Evolutionary conservation across 768 basidiomycete species (phyloP).

Genomic region (Holtermanniella nyarrowii): DNA sequence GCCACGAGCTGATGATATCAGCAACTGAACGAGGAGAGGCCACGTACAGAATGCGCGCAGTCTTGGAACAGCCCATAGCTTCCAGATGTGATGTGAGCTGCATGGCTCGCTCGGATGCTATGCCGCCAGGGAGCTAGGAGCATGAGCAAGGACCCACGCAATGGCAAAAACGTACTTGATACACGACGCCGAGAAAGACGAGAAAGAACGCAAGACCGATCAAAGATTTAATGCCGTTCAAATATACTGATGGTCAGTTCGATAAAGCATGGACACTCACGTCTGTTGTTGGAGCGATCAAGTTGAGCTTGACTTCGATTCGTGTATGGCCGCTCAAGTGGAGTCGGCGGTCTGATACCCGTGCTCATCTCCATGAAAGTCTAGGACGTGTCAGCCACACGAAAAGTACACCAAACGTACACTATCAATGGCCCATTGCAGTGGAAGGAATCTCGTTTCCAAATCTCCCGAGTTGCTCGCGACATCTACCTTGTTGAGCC

Average conservation of each 20-base stretch:
- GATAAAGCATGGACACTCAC: conserved; percentile 41
- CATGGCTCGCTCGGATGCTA: conserved; percentile 56
- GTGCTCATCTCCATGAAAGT: conserved; percentile 63
- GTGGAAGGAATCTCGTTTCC: conserved; percentile 56
- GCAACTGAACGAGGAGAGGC: not conserved
- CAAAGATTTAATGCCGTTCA: conserved; percentile 53
- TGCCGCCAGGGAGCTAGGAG: conserved; percentile 49
- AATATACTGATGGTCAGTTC: conserved; percentile 47
- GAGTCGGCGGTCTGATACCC: conserved; percentile 50
- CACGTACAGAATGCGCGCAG: conserved; percentile 54
- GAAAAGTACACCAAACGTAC: conserved; percentile 40
- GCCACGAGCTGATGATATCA: conserved; percentile 48
- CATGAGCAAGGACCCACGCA: too few relatives aligned
- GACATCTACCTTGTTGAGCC: conserved; percentile 58
- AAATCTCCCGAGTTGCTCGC: conserved; percentile 53
- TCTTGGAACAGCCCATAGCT: conserved; percentile 67
- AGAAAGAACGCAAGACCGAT: conserved; percentile 63
- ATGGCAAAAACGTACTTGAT: conserved; percentile 58
- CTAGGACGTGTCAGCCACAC: conserved; percentile 39
- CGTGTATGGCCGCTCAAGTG: conserved; percentile 64
- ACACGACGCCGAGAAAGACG: conserved; percentile 61
- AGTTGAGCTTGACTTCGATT: conserved; percentile 60
- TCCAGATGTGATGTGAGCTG: conserved; percentile 62
- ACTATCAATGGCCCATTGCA: conserved; percentile 68
- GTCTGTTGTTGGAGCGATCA: conserved; percentile 49